Evolutionary conservation across 768 basidiomycete species (phyloP), one percentile per base, ranked within the genome.

Genomic region (Coprinopsis marcescibilis): DNA sequence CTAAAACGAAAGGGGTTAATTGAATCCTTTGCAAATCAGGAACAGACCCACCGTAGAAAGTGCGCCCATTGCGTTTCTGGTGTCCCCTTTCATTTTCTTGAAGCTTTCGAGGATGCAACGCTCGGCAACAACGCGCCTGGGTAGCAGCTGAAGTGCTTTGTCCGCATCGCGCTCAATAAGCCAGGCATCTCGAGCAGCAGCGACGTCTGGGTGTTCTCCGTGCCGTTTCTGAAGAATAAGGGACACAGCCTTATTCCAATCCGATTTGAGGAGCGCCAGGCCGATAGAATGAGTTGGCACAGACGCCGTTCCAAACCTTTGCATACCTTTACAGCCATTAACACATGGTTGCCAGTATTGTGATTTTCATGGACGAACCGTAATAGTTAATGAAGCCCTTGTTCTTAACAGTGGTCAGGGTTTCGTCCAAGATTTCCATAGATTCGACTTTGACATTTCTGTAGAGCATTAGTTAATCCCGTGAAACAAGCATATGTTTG

Each of bases 321-420:
- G 96, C 95, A 99, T 98, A 36, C 95, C 93, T 89, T 32, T 35
- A 37, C 30, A n/a, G n/a, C n/a, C n/a, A n/a, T n/a, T n/a, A n/a
- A n/a, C n/a, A n/a, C n/a, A n/a, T n/a, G n/a, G n/a, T n/a, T n/a
- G n/a, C n/a, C n/a, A n/a, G n/a, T n/a, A n/a, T n/a, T n/a, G n/a
- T n/a, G n/a, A n/a, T n/a, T n/a, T n/a, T n/a, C n/a, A n/a, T n/a
- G n/a, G 43, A 17, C 35, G 47, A 65, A 89, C 92, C 94, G 60
- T 96, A 99, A 60, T 97, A 99, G 61, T 99, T 99, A 62, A 99
- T 90, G 65, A 98, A 99, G 0, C 96, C 96, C 48, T 79, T 80
- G 44, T 75, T 65, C 62, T 91, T 89, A 43, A 98, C 73, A 13
- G 79, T 85, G 26, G 75, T 71, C 73, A 98, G 72, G 0, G 85